Percentiles rank a stretch among this genome's conserved stretches.
phyloP scores from a whole-genome alignment of 345 rosid genomes.

The Hibiscus syriacus region DNA sequence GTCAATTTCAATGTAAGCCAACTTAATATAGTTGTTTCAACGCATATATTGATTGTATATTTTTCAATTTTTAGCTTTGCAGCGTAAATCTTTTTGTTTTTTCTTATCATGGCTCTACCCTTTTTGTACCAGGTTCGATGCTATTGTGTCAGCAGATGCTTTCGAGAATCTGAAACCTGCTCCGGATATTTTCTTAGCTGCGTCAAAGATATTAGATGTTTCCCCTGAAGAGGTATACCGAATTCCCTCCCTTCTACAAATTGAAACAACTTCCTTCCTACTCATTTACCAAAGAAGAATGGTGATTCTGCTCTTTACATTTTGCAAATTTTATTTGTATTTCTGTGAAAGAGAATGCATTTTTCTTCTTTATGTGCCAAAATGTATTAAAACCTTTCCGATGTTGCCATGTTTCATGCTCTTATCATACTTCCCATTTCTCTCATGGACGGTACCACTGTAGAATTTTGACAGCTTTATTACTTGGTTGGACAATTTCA shows the following conservation, averaged over 20 bases:
- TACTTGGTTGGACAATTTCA: not conserved
- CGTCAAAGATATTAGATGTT: slow-evolving; percentile 76
- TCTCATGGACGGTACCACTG: not conserved
- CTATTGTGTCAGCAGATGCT: slow-evolving; percentile 95
- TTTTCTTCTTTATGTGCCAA: not conserved
- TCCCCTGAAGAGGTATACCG: slow-evolving; percentile 62
- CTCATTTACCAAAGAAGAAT: not conserved
- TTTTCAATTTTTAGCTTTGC: not conserved
- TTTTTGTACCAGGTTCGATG: slow-evolving; percentile 69
- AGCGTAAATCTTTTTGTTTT: not conserved
- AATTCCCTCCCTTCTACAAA: not conserved
- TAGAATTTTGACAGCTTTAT: not conserved
- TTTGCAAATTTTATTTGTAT: not conserved
- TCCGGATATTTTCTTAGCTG: slow-evolving; percentile 94
- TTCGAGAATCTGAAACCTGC: slow-evolving; percentile 97
- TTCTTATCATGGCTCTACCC: no score
- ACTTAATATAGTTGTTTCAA: not conserved
- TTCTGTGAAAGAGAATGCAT: not conserved
- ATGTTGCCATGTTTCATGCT: not conserved
- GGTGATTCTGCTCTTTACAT: not conserved
- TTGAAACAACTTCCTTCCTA: not conserved
- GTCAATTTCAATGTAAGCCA: slow-evolving; percentile 55
- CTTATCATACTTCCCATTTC: not conserved
- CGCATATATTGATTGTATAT: not conserved
- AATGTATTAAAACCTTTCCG: not conserved